Evolutionary conservation across 1,139 yeast species (phyloP).

Genomic region (Yamadazyma membranifaciens): DNA sequence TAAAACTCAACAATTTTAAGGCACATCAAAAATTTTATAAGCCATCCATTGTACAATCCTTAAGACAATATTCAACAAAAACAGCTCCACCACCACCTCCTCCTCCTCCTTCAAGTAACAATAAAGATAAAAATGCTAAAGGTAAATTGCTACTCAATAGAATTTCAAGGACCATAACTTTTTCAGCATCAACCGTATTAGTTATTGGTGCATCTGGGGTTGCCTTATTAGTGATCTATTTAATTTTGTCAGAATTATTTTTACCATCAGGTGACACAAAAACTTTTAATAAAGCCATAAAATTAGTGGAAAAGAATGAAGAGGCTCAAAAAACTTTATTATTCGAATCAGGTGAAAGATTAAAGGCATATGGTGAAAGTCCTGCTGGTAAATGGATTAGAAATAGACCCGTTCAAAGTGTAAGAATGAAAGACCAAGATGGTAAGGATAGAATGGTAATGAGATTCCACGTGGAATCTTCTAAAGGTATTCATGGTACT

Average conservation of each 20-base stretch:
- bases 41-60: conserved; percentile 3
- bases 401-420: conserved; percentile 72
- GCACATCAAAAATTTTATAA: background rate
- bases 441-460: conserved; percentile 79
- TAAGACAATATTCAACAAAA: conserved; percentile 16
- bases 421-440: conserved; percentile 57
- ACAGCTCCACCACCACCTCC: conserved; percentile 18
- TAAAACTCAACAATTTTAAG: background rate
- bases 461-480: conserved; percentile 84
- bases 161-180: conserved; percentile 57
- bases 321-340: conserved; percentile 58
- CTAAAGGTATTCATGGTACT: conserved; percentile 50
- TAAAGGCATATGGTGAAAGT: conserved; percentile 82
- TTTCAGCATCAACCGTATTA: conserved; percentile 57
- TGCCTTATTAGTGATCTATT: conserved; percentile 68
- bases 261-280: conserved; percentile 91
- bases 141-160: conserved; percentile 37
- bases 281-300: conserved; percentile 83
- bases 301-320: conserved; percentile 66
- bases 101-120: conserved; percentile 40
- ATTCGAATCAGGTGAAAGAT: conserved; percentile 52
- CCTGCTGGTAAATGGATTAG: conserved; percentile 71
- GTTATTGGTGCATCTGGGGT: conserved; percentile 70
- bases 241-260: conserved; percentile 73
- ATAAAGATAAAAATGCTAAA: conserved; percentile 38